These are phyloP conservation scores for Aspergillus incahuasiensis DNA, from an alignment of 495 filamentous ascomycete genomes.

Conservation along the genomic window DNA sequence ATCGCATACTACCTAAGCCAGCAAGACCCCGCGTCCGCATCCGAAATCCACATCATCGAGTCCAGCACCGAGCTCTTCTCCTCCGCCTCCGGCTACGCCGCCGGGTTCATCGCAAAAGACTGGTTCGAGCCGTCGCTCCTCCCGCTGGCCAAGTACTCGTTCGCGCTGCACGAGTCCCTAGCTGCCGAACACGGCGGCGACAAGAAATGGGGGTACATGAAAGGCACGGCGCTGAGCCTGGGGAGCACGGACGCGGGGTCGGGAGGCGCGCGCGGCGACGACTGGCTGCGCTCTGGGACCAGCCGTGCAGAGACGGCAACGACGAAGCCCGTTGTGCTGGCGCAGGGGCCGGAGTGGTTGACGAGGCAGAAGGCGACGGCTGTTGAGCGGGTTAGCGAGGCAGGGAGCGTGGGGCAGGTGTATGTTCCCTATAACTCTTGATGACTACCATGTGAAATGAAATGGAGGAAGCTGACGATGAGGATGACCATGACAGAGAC, in stretches of 20 bases:
- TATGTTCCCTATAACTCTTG: slow-evolving; percentile 25
- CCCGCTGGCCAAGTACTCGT: slow-evolving; percentile 60
- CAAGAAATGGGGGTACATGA: slow-evolving; percentile 65
- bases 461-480: slow-evolving; percentile 7
- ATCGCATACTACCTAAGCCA: slow-evolving; percentile 66
- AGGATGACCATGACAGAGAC: slow-evolving; percentile 45
- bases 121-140: slow-evolving; percentile 58
- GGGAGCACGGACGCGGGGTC: slow-evolving; percentile 27
- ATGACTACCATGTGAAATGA: too few relatives aligned
- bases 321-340: background rate
- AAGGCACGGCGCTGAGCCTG: slow-evolving; percentile 56
- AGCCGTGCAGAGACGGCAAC: slow-evolving; percentile 57
- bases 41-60: slow-evolving; percentile 65
- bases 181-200: slow-evolving; percentile 57
- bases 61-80: slow-evolving; percentile 60
- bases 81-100: slow-evolving; percentile 68
- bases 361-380: slow-evolving; percentile 42
- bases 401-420: slow-evolving; percentile 62
- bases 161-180: slow-evolving; percentile 59
- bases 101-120: slow-evolving; percentile 69
- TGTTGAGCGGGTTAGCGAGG: slow-evolving; percentile 59
- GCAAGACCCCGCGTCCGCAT: slow-evolving; percentile 30
- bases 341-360: slow-evolving; percentile 53
- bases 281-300: slow-evolving; percentile 60
- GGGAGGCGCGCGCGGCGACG: slow-evolving; percentile 40